Evolutionary conservation across 331 rosid species (phyloP).

Genomic region (Rhamnella rubrinervis): DNA sequence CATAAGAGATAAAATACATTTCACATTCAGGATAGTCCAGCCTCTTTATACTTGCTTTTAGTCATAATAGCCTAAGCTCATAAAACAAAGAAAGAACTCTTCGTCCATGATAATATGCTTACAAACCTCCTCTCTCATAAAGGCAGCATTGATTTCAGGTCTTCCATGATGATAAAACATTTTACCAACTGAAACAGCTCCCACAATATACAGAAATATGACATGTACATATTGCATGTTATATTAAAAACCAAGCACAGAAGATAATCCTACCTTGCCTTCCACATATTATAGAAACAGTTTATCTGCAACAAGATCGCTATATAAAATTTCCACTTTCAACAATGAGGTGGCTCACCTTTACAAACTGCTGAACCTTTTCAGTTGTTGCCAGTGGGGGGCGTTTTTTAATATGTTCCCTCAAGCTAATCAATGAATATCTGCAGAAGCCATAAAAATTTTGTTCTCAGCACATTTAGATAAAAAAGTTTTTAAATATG

Average conservation of each 20-base stretch:
- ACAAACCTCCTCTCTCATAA: neutral
- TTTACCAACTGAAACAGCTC: neutral
- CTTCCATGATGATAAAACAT: neutral
- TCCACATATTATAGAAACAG: neutral
- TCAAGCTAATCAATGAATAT: constrained; percentile 65
- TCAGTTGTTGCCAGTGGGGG: constrained; percentile 94
- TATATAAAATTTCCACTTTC: too few relatives aligned
- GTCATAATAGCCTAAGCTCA: neutral
- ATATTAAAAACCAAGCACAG: neutral
- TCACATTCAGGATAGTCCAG: neutral
- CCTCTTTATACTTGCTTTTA: neutral
- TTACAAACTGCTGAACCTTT: constrained; percentile 91
- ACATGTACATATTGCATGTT: neutral
- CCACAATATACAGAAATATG: neutral
- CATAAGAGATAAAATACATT: constrained; percentile 6
- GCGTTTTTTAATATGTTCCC: constrained; percentile 96
- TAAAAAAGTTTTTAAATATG: neutral
- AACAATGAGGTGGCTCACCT: constrained; percentile 41
- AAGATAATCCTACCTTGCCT: neutral
- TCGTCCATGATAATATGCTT: too few relatives aligned
- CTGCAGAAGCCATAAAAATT: constrained; percentile 36
- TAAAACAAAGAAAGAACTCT: neutral
- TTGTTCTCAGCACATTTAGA: constrained; percentile 8
- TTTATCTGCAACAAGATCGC: neutral
- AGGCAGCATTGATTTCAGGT: neutral